phyloP scores from a whole-genome alignment of 1,139 yeast genomes.

The Geotrichum aggregatum region DNA sequence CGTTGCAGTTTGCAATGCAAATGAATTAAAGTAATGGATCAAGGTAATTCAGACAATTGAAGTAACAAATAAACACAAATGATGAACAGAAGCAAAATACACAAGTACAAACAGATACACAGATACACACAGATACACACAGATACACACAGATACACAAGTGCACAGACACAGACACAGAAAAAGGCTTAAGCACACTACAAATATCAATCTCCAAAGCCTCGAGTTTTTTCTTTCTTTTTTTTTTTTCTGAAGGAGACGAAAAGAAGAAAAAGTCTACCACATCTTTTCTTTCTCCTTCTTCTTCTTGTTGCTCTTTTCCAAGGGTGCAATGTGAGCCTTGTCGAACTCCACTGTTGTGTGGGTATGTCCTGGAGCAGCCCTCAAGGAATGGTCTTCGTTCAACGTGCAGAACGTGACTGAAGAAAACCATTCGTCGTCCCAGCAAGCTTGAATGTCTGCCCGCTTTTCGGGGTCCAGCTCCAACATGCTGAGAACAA shows the following conservation, averaged over 20 bases:
- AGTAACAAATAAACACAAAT: too few species aligned
- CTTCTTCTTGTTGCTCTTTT: slow-evolving; percentile 49
- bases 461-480: slow-evolving; percentile 50
- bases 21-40: too few species aligned
- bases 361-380: slow-evolving; percentile 61
- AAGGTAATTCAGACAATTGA: too few species aligned
- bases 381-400: slow-evolving; percentile 37
- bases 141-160: too few species aligned
- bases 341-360: slow-evolving; percentile 88
- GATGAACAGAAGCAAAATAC: too few species aligned
- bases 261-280: slow-evolving; percentile 25
- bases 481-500: slow-evolving; percentile 36
- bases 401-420: slow-evolving; percentile 49
- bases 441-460: slow-evolving; percentile 76
- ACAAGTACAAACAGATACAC: too few species aligned
- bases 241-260: background rate
- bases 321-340: slow-evolving; percentile 92
- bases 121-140: too few species aligned
- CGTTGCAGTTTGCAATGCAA: too few species aligned
- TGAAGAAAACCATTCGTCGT: slow-evolving; percentile 67
- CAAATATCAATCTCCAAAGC: too few species aligned
- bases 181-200: too few species aligned
- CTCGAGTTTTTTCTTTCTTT: background rate
- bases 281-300: slow-evolving; percentile 40
- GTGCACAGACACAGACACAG: too few species aligned